Evolutionary conservation across 768 basidiomycete genomes (phyloP).

Genomic region (Auricularia sp.): DNA sequence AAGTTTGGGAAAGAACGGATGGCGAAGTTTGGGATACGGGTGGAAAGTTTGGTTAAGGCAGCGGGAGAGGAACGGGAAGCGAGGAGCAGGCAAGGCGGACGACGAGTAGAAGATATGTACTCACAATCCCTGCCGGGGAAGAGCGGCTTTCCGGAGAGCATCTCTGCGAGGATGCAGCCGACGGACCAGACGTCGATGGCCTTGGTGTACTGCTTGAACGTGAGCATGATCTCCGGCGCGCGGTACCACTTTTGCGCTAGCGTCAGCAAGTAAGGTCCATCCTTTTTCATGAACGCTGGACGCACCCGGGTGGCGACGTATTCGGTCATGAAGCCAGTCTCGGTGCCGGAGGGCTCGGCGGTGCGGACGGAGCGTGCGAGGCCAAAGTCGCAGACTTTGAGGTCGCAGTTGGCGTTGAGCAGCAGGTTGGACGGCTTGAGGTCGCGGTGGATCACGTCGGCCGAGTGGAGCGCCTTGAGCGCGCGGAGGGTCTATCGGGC

Average conservation of each 20-base stretch:
- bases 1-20: too few relatives aligned
- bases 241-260: conserved; percentile 62
- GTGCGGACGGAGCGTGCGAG: conserved; percentile 84
- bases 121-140: conserved; percentile 81
- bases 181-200: conserved; percentile 88
- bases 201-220: conserved; percentile 71
- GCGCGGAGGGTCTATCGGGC: conserved; percentile 78
- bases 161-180: conserved; percentile 86
- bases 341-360: conserved; percentile 74
- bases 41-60: too few relatives aligned
- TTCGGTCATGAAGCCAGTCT: conserved; percentile 82
- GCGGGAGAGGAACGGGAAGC: too few relatives aligned
- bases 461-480: conserved; percentile 91
- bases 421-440: conserved; percentile 95
- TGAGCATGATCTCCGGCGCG: conserved; percentile 98
- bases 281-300: too few relatives aligned
- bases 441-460: conserved; percentile 93
- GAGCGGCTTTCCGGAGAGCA: conserved; percentile 92
- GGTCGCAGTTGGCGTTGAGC: conserved; percentile 94
- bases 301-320: conserved; percentile 16
- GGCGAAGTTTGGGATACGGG: too few relatives aligned
- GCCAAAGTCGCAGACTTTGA: conserved; percentile 94
- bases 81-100: too few relatives aligned
- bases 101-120: too few relatives aligned
- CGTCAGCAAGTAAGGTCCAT: too few relatives aligned